Conservation (phyloP, 371 early-diverging fungal genomes). For the Mortierella sp. region DNA sequence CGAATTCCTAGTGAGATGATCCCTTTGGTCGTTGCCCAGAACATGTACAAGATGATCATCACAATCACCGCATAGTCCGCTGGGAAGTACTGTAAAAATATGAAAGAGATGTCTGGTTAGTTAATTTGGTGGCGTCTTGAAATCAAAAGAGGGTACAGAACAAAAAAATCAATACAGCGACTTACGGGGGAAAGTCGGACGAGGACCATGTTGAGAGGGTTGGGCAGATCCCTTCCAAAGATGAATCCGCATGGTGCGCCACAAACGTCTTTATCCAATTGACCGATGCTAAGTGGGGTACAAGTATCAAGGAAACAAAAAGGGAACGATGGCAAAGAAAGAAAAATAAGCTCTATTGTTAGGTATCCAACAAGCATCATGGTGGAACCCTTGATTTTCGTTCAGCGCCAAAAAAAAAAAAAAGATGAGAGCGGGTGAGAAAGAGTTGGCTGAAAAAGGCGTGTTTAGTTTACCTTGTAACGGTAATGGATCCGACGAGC, state of each 20-base stretch:
- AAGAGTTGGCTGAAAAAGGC: background rate
- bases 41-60: constrained; percentile 70
- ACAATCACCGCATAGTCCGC: constrained; percentile 74
- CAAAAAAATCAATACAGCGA: background rate
- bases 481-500: constrained; percentile 24
- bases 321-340: background rate
- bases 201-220: constrained; percentile 73
- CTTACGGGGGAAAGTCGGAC: constrained; percentile 66
- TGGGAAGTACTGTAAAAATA: constrained; percentile 61
- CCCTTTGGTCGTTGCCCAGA: constrained; percentile 73
- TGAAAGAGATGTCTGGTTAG: background rate
- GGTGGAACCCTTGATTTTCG: background rate
- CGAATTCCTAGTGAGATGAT: constrained; percentile 71
- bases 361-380: background rate
- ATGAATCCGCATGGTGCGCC: constrained; percentile 76
- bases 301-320: constrained; percentile 5
- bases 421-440: no score
- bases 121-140: background rate
- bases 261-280: constrained; percentile 68
- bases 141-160: background rate
- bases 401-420: background rate
- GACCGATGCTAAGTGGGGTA: constrained; percentile 58
- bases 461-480: constrained; percentile 27
- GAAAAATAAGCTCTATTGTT: background rate
- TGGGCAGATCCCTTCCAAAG: constrained; percentile 68